These are phyloP conservation scores for Thinopyrum elongatum DNA, from an alignment of 176 grass and related monocot genomes.

Conservation along the genomic window DNA sequence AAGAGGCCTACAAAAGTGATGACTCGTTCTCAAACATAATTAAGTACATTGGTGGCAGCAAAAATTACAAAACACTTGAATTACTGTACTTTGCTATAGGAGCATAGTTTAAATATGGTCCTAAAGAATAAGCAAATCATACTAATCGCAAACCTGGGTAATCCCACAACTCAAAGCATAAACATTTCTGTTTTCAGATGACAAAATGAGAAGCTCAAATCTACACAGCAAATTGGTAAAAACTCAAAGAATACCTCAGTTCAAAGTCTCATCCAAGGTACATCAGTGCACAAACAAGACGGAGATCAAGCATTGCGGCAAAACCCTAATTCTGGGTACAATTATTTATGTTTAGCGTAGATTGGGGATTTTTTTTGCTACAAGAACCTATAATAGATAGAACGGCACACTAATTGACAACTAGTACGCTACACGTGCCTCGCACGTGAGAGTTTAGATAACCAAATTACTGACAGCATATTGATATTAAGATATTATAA, in stretches of 20 bases:
- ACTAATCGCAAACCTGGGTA: not conserved
- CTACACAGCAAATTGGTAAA: not conserved
- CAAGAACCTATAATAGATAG: not conserved
- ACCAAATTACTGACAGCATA: too few relatives aligned
- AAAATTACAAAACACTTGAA: not conserved
- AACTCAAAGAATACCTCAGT: not conserved
- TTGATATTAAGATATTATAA: too few relatives aligned
- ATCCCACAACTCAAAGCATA: not conserved
- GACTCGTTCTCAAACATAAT: not conserved
- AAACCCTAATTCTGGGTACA: not conserved
- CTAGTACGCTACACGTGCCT: too few relatives aligned
- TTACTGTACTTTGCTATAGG: not conserved
- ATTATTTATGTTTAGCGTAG: not conserved
- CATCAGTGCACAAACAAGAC: not conserved
- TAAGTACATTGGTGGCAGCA: not conserved
- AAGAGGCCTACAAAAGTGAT: not conserved
- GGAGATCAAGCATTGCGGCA: not conserved
- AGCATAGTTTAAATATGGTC: not conserved
- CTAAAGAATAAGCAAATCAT: not conserved
- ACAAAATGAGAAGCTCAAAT: not conserved
- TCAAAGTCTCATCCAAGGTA: not conserved
- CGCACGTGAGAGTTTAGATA: too few relatives aligned
- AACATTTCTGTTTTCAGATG: not conserved
- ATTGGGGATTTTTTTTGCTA: not conserved
- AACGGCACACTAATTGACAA: not conserved